phyloP scores from a whole-genome alignment of 352 stramenopile species.

The Phytophthora idaei region DNA sequence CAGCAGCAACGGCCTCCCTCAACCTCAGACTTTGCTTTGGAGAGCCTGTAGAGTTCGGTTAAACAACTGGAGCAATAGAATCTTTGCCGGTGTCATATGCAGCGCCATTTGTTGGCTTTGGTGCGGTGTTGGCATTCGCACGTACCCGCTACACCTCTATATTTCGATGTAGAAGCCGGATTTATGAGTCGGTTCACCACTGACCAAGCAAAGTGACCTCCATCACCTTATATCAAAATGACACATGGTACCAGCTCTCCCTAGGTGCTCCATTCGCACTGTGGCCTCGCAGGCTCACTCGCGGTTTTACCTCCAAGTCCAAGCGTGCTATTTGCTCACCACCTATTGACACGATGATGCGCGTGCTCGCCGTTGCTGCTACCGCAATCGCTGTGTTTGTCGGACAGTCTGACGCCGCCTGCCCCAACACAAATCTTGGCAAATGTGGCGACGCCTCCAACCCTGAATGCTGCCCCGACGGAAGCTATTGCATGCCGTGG shows the following conservation, averaged over 20 bases:
- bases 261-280: neutral
- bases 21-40: too few relatives aligned
- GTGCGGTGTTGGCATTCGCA: conserved; percentile 4
- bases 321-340: neutral
- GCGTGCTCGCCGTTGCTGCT: conserved; percentile 9
- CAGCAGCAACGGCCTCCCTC: neutral
- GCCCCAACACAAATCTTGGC: conserved; percentile 25
- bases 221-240: conserved; percentile 13
- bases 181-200: conserved; percentile 1
- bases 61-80: conserved; percentile 19
- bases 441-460: conserved; percentile 29
- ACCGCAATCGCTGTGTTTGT: conserved; percentile 8
- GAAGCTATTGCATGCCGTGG: conserved; percentile 36
- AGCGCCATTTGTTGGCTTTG: conserved; percentile 19
- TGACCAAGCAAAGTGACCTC: neutral
- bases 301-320: conserved; percentile 5
- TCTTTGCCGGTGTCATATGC: conserved; percentile 21
- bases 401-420: conserved; percentile 17
- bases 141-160: conserved; percentile 13
- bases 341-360: conserved; percentile 9
- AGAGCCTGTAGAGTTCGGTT: neutral
- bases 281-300: conserved; percentile 10
- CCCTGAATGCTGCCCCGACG: conserved; percentile 34
- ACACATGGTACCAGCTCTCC: conserved; percentile 15
- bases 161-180: conserved; percentile 4